Evolutionary conservation across 345 rosid species (phyloP).

Genomic region (Aquilaria malaccensis): DNA sequence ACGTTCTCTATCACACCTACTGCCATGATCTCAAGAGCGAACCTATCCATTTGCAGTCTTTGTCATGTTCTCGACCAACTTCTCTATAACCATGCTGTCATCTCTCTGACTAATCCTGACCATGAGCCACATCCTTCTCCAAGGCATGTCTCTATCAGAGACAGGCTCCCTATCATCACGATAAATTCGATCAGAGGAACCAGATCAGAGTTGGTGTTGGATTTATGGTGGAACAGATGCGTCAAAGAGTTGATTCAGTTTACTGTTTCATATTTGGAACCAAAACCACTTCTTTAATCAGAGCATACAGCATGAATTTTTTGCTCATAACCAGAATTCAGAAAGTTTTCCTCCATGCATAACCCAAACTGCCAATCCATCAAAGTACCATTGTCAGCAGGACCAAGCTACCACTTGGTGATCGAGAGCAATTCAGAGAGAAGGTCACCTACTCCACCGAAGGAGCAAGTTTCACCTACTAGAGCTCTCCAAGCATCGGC

Average conservation of each 20-base stretch:
- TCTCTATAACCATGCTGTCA: conserved; percentile 56
- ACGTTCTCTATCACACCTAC: conserved; percentile 43
- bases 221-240: too few relatives aligned
- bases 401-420: neutral
- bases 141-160: conserved; percentile 45
- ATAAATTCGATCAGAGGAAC: conserved; percentile 53
- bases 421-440: conserved; percentile 32
- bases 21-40: conserved; percentile 51
- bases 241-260: too few relatives aligned
- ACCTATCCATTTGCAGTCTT: conserved; percentile 53
- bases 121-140: conserved; percentile 55
- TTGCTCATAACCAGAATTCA: too few relatives aligned
- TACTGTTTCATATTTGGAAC: too few relatives aligned
- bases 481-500: conserved; percentile 47
- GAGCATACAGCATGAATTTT: too few relatives aligned
- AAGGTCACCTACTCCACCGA: conserved; percentile 28
- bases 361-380: too few relatives aligned
- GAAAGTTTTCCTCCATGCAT: too few relatives aligned
- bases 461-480: conserved; percentile 30
- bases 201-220: conserved; percentile 28
- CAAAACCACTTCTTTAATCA: too few relatives aligned
- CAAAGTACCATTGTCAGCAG: too few relatives aligned
- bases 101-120: conserved; percentile 48
- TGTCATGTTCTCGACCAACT: conserved; percentile 48
- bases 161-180: conserved; percentile 48